Evolutionary conservation across 1,284 basidiomycete species (phyloP), one percentile per base, ranked within the genome.

Genomic region (Waitea zeae): DNA sequence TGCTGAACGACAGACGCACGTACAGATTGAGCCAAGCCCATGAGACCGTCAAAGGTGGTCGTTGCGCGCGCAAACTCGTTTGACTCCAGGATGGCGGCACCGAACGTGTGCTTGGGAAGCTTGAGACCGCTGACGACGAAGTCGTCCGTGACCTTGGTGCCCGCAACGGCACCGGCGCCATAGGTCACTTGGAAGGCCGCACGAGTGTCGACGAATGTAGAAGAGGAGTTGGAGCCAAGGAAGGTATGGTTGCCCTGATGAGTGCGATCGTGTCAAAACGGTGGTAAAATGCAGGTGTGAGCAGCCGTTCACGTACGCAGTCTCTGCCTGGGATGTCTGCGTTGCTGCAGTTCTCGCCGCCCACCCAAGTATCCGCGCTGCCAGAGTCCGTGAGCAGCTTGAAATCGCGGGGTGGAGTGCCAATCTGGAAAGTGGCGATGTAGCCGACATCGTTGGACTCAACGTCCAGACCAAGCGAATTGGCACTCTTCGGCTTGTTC

Each of bases 321-420:
- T n/a, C n/a, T n/a, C n/a, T n/a, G n/a, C n/a, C n/a, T n/a, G n/a
- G n/a, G n/a, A n/a, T n/a, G n/a, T n/a, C n/a, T n/a, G n/a, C n/a
- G n/a, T n/a, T n/a, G n/a, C n/a, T n/a, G 49, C 75, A 81, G 30
- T 52, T 51, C 46, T 75, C 69, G 5, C 61, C 58, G 7, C 72
- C 73, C n/a, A 82, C 72, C 83, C 87, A 92, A 26, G 84, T 62
- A 51, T 92, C 87, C 12, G 82, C 75, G 5, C 76, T 84, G 20
- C 87, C 88, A 17, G 80, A 81, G 56, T 92, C 87, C 73, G 86
- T 76, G 34, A 90, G 64, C 46, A 92, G 53, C 22, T 64, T 59
- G 55, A 82, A 90, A 44, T 73, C 54, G 29, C 53, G 59, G 2
- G 78, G 67, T 12, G 80, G 80, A 3, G 76, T 81, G 26, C 86